Evolutionary conservation across 73 alveolate species (phyloP).

Genomic region (Paramecium caudatum): DNA sequence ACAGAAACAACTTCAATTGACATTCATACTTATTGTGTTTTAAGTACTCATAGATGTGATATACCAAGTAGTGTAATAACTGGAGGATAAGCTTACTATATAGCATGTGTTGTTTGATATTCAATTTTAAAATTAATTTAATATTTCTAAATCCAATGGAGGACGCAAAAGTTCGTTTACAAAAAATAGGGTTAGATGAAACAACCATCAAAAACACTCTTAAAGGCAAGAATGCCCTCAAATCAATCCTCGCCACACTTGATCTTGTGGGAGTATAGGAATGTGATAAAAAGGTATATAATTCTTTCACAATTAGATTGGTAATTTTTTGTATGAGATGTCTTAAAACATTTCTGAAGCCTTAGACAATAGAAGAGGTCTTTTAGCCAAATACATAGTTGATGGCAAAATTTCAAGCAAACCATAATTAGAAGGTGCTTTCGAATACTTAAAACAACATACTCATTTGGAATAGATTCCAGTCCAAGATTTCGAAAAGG

Average conservation of each 20-base stretch:
- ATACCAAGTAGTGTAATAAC: not conserved
- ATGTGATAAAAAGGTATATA: slow-evolving; percentile 51
- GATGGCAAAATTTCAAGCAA: slow-evolving; percentile 64
- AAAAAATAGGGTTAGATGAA: slow-evolving; percentile 49
- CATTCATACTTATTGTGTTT: not conserved
- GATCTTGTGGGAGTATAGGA: slow-evolving; percentile 21
- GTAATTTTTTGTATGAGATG: slow-evolving; percentile 26
- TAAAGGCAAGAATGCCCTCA: slow-evolving; percentile 54
- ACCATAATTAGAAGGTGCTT: slow-evolving; percentile 60
- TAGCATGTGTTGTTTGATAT: not conserved
- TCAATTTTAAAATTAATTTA: slow-evolving; percentile 6
- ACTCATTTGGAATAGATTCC: slow-evolving; percentile 36
- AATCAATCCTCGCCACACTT: slow-evolving; percentile 25
- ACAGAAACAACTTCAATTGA: not conserved
- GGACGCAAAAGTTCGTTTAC: not conserved
- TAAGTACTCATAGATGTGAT: slow-evolving; percentile 1
- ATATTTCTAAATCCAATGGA: slow-evolving; percentile 62
- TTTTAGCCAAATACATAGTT: slow-evolving; percentile 59
- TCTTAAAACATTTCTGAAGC: slow-evolving; percentile 59
- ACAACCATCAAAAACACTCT: slow-evolving; percentile 40
- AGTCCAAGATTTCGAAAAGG: slow-evolving; percentile 60
- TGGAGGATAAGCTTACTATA: slow-evolving; percentile 27
- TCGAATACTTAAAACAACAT: slow-evolving; percentile 49
- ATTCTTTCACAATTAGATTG: slow-evolving; percentile 21
- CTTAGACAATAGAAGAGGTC: slow-evolving; percentile 69